phyloP scores from a whole-genome alignment of 768 basidiomycete species.

The Cystofilobasidium bisporidii region DNA sequence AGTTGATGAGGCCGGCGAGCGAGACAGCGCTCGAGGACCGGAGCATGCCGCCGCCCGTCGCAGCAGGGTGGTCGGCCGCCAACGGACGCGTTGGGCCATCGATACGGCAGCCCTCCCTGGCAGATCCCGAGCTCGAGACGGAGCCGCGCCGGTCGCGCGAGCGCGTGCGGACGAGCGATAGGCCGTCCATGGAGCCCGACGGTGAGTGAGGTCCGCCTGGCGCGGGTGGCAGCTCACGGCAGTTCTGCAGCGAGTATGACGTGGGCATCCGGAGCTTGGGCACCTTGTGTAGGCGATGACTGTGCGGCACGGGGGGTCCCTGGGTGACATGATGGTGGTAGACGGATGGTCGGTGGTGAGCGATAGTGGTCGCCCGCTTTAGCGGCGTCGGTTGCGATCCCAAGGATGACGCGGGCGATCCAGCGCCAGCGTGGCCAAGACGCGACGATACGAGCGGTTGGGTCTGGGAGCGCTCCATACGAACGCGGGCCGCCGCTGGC shows the following conservation, averaged over 20 bases:
- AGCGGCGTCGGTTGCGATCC: conserved; percentile 1
- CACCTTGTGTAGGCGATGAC: not conserved
- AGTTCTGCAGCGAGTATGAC: not conserved
- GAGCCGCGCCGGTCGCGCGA: not conserved
- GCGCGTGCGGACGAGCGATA: not conserved
- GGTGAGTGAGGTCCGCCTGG: not conserved
- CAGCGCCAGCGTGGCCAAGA: not conserved
- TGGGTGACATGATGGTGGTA: not conserved
- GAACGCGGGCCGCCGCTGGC: not conserved
- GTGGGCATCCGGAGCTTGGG: not conserved
- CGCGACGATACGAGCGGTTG: not conserved
- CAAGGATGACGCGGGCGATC: not conserved
- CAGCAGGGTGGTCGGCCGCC: not conserved
- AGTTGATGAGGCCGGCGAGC: not conserved
- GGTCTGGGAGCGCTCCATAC: not conserved
- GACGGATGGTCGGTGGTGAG: not conserved
- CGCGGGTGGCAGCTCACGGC: not conserved
- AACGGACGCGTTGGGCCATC: not conserved
- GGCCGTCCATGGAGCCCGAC: not conserved
- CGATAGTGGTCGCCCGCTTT: conserved; percentile 1
- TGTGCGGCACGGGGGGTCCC: not conserved
- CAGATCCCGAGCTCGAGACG: not conserved
- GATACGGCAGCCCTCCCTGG: not conserved
- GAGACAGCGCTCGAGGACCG: conserved; percentile 1
- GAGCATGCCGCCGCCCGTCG: not conserved